Base-by-base conservation (phyloP, 192 early-diverging fungal genomes). In the Funneliformis geosporum region DNA sequence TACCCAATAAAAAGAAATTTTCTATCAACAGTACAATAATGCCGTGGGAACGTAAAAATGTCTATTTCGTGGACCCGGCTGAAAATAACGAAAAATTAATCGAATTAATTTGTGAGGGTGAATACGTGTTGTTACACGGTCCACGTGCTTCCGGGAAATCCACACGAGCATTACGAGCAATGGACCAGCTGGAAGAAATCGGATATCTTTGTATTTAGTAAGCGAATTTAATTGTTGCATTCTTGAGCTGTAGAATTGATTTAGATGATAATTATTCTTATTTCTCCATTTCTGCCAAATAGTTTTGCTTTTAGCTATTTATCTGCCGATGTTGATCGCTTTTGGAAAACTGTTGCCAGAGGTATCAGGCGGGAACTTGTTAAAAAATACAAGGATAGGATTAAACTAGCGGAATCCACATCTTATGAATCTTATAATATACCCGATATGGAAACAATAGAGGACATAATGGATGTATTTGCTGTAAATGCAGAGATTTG, bases 11-110 rank as follows among this genome's bases (percentile, higher is more conserved):
- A 66, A 66, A 66, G 43, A 71, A 44, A 71, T 71, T 25, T 10
- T n/a, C 42, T 23, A 40, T 71, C n/a, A 71, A 71, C 39, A 71
- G 69, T 4, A 44, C 69, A 25, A 71, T 71, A 8, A 23, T 44
- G 43, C 39, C 38, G n/a, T 39, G 14, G 43, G 69, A 71, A 18
- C 71, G 77, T 43, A 9, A 39, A 43, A 12, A 38, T 21, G 81
- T 82, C 25, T 82, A 82, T 64, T 82, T 73, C 71, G 77, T 76
- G 42, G 77, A 82, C 65, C 81, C 68, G 79, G 65, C 55, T 27
- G 25, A 79, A 76, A 73, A 65, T 2, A 82, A 79, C 39, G 60
- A 75, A 60, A 23, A 23, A 47, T 33, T 33, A 33, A 33, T 33
- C 33, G 33, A 60, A 44, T 47, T 28, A 39, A 75, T 75, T 75